phyloP scores from a whole-genome alignment of 306 rosid species.

The Rosa multiflora region DNA sequence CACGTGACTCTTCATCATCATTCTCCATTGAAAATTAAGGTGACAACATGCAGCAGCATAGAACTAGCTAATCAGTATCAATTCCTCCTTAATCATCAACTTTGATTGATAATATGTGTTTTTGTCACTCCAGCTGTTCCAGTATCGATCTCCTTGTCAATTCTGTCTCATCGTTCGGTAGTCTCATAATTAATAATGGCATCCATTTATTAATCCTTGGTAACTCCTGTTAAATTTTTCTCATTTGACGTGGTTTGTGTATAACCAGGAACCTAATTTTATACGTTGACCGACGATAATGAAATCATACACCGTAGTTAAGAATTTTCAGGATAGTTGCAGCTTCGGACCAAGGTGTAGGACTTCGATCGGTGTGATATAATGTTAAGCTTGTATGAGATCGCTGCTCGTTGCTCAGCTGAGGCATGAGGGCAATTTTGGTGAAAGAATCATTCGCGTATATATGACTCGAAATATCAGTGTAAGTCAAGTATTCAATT shows the following conservation, averaged over 20 bases:
- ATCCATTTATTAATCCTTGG: not conserved
- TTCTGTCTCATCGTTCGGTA: not conserved
- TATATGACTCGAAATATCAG: too few relatives aligned
- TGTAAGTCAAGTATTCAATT: too few relatives aligned
- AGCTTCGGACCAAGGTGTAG: too few relatives aligned
- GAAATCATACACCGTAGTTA: too few relatives aligned
- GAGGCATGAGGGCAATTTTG: too few relatives aligned
- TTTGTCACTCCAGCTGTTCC: conserved; percentile 16
- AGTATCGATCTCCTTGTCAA: not conserved
- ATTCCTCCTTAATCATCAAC: not conserved
- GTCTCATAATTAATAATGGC: not conserved
- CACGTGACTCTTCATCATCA: conserved; percentile 15
- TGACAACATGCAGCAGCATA: not conserved
- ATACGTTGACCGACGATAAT: too few relatives aligned
- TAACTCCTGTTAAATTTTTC: not conserved
- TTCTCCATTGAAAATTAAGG: conserved; percentile 17
- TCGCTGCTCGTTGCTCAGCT: too few relatives aligned
- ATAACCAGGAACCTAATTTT: not conserved
- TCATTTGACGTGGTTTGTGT: too few relatives aligned
- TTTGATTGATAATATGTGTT: not conserved
- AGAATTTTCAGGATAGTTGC: too few relatives aligned
- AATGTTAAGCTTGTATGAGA: too few relatives aligned
- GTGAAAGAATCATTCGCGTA: too few relatives aligned
- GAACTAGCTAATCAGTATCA: not conserved
- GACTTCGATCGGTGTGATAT: too few relatives aligned